phyloP scores from a whole-genome alignment of 768 basidiomycete genomes.

The Auricularia sp. region DNA sequence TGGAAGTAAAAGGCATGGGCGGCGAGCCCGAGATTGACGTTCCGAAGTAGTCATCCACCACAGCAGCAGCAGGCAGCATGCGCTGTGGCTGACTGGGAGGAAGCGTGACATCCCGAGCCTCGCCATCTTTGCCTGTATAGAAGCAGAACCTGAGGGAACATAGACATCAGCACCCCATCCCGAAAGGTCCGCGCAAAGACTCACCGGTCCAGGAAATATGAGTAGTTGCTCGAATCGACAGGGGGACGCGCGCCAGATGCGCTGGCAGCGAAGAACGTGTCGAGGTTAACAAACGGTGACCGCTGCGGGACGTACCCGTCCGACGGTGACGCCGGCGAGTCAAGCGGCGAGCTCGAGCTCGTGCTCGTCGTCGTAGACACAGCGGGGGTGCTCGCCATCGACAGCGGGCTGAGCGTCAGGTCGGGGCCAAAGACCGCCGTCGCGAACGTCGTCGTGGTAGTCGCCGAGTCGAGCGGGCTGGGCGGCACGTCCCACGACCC shows the following conservation, averaged over 20 bases:
- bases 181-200: not conserved
- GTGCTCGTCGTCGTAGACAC: not conserved
- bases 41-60: not conserved
- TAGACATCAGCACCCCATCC: not conserved
- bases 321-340: not conserved
- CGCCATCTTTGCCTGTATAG: not conserved
- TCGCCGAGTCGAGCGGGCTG: not conserved
- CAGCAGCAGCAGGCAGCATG: not conserved
- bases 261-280: not conserved
- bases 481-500: not conserved
- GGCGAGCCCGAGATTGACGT: not conserved
- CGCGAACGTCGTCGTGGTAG: not conserved
- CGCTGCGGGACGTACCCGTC: not conserved
- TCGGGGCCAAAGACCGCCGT: not conserved
- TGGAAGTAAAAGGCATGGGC: not conserved
- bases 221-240: conserved; percentile 1
- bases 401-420: not conserved
- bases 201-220: not conserved
- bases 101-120: not conserved
- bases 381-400: not conserved
- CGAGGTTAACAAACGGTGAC: not conserved
- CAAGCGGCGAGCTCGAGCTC: not conserved
- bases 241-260: not conserved
- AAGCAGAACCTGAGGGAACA: not conserved
- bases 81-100: not conserved